Base-by-base conservation (phyloP, 2,329 filamentous ascomycete genomes). In the Cadophora malorum region DNA sequence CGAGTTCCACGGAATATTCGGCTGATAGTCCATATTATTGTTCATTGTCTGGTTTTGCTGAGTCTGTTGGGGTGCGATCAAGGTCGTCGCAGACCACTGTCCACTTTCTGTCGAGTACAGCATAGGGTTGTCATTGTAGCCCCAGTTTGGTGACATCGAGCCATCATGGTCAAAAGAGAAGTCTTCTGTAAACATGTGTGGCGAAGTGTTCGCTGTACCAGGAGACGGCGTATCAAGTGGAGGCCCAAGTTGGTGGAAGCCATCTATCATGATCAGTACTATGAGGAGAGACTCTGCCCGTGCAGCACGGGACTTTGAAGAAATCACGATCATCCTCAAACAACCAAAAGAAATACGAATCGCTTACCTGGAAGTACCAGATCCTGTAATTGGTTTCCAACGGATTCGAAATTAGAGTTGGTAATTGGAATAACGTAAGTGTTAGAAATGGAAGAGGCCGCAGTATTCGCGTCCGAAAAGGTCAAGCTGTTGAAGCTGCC, bases 1-100 rank as follows among this genome's bases (percentile, higher is more conserved):
- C 9, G 73, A 67, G 16, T 68, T 72, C 75, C 75, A 76, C n/a
- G 73, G 72, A 45, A 62, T 19, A 45, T 70, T 63, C 19, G 68
- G 58, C 53, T 67, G 28, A 47, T 64, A 21, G 63, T 66, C 41
- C 63, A 56, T 45, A 12, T 35, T 12, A 45, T 52, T 55, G 12
- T 45, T 56, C 52, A 53, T 55, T 1, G 62, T 50, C 33, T 64
- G 64, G 3, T 64, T 52, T 47, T 70, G 65, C 52, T 66, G 69
- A 16, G 35, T 52, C 21, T 71, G 67, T 25, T 63, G 62, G 28
- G 64, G 61, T 49, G 61, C 50, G 21, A 56, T 50, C 7, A 67
- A 33, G 7, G 63, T 69, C 33, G 60, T 21, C 12, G 63, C 35
- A 35, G 70, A 60, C 71, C 70, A 73, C 23, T 70, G 66, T 12